Conservation (phyloP, 2,329 filamentous ascomycete genomes). For the Volutella citrinella region DNA sequence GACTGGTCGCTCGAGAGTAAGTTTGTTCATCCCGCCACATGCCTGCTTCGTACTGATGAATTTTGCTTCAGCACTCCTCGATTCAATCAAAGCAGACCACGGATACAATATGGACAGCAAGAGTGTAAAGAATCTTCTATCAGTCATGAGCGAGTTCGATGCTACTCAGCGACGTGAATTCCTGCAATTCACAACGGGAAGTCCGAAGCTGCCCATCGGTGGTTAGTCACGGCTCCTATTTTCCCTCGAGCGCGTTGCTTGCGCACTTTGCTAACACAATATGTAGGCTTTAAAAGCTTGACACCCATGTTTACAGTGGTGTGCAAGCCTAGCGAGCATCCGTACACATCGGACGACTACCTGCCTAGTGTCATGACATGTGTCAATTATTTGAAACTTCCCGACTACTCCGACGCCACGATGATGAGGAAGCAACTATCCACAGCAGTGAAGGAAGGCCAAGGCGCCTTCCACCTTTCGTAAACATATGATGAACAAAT, state of each 20-base stretch:
- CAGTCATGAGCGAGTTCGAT: constrained; percentile 87
- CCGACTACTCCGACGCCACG: constrained; percentile 81
- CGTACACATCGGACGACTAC: constrained; percentile 92
- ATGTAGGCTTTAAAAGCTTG: constrained; percentile 85
- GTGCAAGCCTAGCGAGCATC: constrained; percentile 95
- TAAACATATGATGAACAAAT: constrained; percentile 42
- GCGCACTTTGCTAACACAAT: constrained; percentile 33
- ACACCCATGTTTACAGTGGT: constrained; percentile 99
- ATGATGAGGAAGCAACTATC: constrained; percentile 75
- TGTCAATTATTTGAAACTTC: constrained; percentile 97
- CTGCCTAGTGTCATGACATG: constrained; percentile 99
- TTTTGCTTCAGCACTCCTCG: constrained; percentile 70
- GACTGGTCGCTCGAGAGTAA: constrained; percentile 97
- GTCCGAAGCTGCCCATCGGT: constrained; percentile 95
- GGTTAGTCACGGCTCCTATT: constrained; percentile 56
- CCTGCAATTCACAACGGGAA: constrained; percentile 95
- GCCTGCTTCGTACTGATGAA: constrained; percentile 11
- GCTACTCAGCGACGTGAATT: constrained; percentile 81
- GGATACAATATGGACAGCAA: constrained; percentile 98
- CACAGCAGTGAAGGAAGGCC: constrained; percentile 88
- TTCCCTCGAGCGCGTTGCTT: constrained; percentile 1
- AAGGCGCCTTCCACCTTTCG: constrained; percentile 95
- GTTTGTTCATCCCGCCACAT: constrained; percentile 31
- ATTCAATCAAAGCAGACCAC: constrained; percentile 98
- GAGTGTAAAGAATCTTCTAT: constrained; percentile 88